Base-by-base conservation (phyloP, 345 rosid species). In the Pugionium dolabratum region DNA sequence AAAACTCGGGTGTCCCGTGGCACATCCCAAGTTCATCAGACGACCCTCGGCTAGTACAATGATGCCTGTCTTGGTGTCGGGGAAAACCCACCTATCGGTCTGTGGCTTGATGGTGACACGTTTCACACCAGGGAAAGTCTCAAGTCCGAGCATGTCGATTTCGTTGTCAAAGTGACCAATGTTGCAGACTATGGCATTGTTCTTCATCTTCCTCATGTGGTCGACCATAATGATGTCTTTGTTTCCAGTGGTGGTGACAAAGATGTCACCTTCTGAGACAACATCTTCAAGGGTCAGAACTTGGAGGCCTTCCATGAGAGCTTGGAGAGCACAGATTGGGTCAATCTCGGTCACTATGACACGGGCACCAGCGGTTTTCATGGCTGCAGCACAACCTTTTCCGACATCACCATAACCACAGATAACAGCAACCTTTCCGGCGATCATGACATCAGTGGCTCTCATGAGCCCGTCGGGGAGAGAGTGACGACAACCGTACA, bases 371-470 rank as follows among this genome's bases (percentile, higher is more conserved):
- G 18, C 18, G 18, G 18, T 18, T 18, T 18, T 18, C 18, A 86
- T 63, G 34, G 89, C 85, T 30, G 84, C 80, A 49, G 89, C 87
- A 68, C 87, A 86, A 62, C 92, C 92, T 74, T 86, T 86, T 57
- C 89, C 92, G 0, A 82, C 89, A 66, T 86, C 89, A 74, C 89
- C 92, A 60, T 86, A 84, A 52, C 92, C 89, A 34, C 81, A 78
- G 59, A 86, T 85, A 31, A 86, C 85, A 7, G 18, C 18, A 18
- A 18, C 18, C 18, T 18, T 18, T 18, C 18, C 18, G 18, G 18
- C 18, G 18, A 18, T 18, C 18, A 18, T 18, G 18, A 18, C 18
- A 18, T 18, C 18, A 18, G 18, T 18, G 18, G 18, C 18, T 18
- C 18, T 18, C 18, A 18, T 18, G 18, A 18, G 18, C 18, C 18